Base-by-base conservation (phyloP, 2,329 filamentous ascomycete genomes). In the Hymenoscyphus repandus region DNA sequence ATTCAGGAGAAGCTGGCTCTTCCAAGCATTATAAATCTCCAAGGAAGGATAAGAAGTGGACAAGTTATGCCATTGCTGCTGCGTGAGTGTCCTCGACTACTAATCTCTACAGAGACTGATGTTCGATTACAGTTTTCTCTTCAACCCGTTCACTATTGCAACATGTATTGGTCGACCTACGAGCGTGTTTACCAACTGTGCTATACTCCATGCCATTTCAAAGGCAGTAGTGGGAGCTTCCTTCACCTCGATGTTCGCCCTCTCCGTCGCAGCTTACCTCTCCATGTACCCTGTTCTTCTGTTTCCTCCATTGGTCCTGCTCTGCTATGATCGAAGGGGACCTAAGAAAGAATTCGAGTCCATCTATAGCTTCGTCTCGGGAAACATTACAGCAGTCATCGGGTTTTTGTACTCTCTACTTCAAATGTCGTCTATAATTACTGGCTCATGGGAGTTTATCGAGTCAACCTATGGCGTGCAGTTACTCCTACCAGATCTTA, bases 101-200 rank as follows among this genome's bases (percentile, higher is more conserved):
- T 18, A 17, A 15, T 17, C 6, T n/a, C 3, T 13, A 27, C 6
- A 20, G 11, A 12, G 9, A 30, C 27, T 32, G 39, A 20, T 15
- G 13, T 50, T 18, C 15, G 13, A 36, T 27, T 11, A 13, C 36
- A 93, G 89, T 58, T 97, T 89, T 66, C 79, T 99, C 2, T 92
- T 97, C 72, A 97, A 95, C 67, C 93, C 93, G 0, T 95, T 96
- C 66, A 95, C 91, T 1, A 82, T 99, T 54, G 83, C 90, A 40
- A 91, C 90, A 15, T 97, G 92, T 67, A 78, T 99, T 52, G 92
- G 88, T 22, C 86, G 92, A 37, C 88, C 93, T 1, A 96, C 92
- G 0, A 88, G 83, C 55, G 83, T 92, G 51, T 92, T 99, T 66
- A 91, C 90, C 1, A 93, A 88, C 50, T 87, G 88, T 65, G 90